Base-by-base conservation (phyloP, 306 rosid species). In the Senna siamea region DNA sequence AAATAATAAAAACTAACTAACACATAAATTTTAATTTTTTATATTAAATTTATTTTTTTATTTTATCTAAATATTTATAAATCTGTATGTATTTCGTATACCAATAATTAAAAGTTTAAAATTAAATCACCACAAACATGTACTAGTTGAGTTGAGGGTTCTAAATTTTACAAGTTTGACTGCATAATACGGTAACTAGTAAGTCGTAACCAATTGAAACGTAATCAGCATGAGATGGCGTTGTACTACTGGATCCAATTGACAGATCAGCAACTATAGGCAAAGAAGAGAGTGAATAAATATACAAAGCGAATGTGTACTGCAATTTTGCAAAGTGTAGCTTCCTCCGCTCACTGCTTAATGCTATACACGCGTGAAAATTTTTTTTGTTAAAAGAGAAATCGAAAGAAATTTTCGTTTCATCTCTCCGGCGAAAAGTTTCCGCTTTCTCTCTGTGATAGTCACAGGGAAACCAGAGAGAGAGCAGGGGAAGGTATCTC, bases 141-240 rank as follows among this genome's bases (percentile, higher is more conserved):
- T n/a, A n/a, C n/a, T n/a, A n/a, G n/a, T n/a, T n/a, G n/a, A n/a
- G n/a, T n/a, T n/a, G n/a, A n/a, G n/a, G n/a, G n/a, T n/a, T n/a
- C 30, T 26, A 26, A 26, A 26, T 26, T 26, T 26, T 26, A 26
- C 30, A 26, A 26, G 30, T 26, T 3, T 26, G 30, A 26, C 30
- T 26, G 3, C 30, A 26, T 26, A 26, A 26, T 26, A 26, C 1
- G 3, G 40, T 37, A 37, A 2, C 30, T 26, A 3, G 30, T 3
- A 26, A 26, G 30, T 26, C 1, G 17, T 18, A 69, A 28, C 82
- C 80, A 79, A 73, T 76, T 22, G 72, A 59, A 80, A 77, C 9
- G 64, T 37, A 70, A 38, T 54, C 1, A 17, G 4, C 18, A 63
- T 77, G 80, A 84, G 59, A 37, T 70, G 87, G 74, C 80, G 34